phyloP scores from a whole-genome alignment of 2,329 filamentous ascomycete genomes.

The Colletotrichum liaoningense region DNA sequence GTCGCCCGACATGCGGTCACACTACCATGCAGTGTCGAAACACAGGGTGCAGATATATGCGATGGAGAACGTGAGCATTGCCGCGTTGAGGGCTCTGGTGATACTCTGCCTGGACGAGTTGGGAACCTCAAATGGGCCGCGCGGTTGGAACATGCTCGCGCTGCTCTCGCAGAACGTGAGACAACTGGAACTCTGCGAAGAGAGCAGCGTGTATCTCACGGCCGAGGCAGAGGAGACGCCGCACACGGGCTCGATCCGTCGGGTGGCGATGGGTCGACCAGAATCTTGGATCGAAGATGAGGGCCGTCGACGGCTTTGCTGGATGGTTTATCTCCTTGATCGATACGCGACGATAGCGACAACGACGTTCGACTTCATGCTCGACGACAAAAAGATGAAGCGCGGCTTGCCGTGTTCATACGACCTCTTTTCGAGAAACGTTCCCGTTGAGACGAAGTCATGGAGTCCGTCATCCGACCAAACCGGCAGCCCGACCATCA shows the following conservation, averaged over 20 bases:
- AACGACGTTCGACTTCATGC: constrained; percentile 53
- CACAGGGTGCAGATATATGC: constrained; percentile 54
- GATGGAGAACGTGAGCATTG: constrained; percentile 53
- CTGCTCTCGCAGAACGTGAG: constrained; percentile 51
- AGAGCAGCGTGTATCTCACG: constrained; percentile 51
- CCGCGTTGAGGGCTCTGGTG: constrained; percentile 52
- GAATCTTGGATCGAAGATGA: constrained; percentile 59
- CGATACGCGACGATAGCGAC: constrained; percentile 56
- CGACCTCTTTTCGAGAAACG: constrained; percentile 56
- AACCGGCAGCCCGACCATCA: constrained; percentile 41
- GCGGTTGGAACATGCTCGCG: constrained; percentile 54
- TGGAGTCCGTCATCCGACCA: constrained; percentile 40
- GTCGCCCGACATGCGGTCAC: constrained; percentile 49
- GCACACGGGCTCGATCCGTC: constrained; percentile 47
- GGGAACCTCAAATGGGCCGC: constrained; percentile 55
- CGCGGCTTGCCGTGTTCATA: constrained; percentile 56
- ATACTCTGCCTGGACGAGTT: constrained; percentile 55
- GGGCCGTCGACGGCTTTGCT: constrained; percentile 53
- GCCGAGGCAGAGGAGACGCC: constrained; percentile 46
- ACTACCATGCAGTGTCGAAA: constrained; percentile 53
- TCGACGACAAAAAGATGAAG: constrained; percentile 52
- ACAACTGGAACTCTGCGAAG: constrained; percentile 53
- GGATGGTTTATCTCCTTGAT: constrained; percentile 59
- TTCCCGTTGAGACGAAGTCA: constrained; percentile 54
- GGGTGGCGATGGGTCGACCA: constrained; percentile 48